Evolutionary conservation across 2,329 filamentous ascomycete genomes (phyloP).

Genomic region (Fusarium sp.): DNA sequence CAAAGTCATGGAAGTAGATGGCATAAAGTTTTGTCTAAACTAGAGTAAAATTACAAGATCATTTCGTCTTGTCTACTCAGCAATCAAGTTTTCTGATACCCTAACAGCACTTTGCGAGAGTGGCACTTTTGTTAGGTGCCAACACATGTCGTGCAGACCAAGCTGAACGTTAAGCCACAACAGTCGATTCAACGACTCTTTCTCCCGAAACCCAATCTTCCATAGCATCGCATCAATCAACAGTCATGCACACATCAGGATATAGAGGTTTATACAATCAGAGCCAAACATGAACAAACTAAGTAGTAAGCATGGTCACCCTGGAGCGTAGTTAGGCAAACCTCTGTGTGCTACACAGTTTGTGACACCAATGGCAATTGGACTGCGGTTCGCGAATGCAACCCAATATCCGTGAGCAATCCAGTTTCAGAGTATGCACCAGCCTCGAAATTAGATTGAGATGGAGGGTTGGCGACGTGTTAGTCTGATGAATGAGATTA

Average conservation of each 20-base stretch:
- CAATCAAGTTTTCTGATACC: background rate
- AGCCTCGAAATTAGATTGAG: conserved; percentile 4
- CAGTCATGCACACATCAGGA: background rate
- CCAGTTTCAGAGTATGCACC: conserved; percentile 22
- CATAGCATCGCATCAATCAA: background rate
- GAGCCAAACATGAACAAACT: background rate
- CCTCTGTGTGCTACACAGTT: background rate
- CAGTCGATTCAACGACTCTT: background rate
- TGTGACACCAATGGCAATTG: background rate
- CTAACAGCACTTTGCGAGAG: background rate
- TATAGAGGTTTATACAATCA: background rate
- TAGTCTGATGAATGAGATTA: background rate
- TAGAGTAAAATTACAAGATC: background rate
- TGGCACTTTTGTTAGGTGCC: conserved; percentile 11
- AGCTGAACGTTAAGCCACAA: conserved; percentile 30
- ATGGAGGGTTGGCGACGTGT: conserved; percentile 8
- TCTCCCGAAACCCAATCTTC: background rate
- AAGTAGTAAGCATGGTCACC: background rate
- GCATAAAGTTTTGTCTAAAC: background rate
- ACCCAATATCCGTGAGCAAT: background rate
- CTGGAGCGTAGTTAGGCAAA: conserved; percentile 1
- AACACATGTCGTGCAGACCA: conserved; percentile 8
- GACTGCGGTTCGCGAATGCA: background rate
- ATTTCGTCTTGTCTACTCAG: background rate
- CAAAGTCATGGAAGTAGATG: background rate